Evolutionary conservation across 768 basidiomycete genomes (phyloP).

Genomic region (Trametes cubensis): DNA sequence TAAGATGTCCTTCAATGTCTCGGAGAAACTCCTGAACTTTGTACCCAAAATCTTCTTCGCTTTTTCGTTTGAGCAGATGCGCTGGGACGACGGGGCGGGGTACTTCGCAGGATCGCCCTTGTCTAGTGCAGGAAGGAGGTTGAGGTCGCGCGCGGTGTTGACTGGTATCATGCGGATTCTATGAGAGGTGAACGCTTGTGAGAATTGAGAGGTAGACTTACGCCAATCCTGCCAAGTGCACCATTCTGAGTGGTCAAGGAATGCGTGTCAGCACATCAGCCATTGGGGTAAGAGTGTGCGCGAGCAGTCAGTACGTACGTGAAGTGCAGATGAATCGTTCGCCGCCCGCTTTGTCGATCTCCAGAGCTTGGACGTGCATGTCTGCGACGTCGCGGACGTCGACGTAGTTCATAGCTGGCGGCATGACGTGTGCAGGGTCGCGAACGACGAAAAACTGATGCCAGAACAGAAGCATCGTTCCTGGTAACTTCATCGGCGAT

Average conservation of each 20-base stretch:
- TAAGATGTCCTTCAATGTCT: conserved; percentile 39
- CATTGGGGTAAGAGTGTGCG: too few relatives aligned
- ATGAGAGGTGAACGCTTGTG: too few relatives aligned
- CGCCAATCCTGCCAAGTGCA: conserved; percentile 27
- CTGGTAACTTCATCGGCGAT: background rate
- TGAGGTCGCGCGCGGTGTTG: conserved; percentile 11
- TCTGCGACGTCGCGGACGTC: conserved; percentile 41
- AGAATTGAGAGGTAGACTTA: background rate
- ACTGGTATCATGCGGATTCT: conserved; percentile 11
- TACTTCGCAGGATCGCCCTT: background rate
- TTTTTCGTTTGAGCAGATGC: conserved; percentile 32
- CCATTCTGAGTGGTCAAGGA: background rate
- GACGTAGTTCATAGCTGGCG: conserved; percentile 25
- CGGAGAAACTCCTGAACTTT: conserved; percentile 43
- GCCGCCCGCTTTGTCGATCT: conserved; percentile 38
- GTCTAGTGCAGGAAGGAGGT: background rate
- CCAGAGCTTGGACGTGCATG: conserved; percentile 34
- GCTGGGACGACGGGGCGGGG: background rate
- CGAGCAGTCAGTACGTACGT: conserved; percentile 30
- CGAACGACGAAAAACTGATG: background rate
- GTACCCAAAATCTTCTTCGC: conserved; percentile 44
- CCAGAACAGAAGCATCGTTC: background rate
- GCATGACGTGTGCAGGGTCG: background rate
- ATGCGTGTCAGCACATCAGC: background rate
- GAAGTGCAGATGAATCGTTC: conserved; percentile 41